Base-by-base conservation (phyloP, 2,329 filamentous ascomycete species). In the Xylaria sp. region DNA sequence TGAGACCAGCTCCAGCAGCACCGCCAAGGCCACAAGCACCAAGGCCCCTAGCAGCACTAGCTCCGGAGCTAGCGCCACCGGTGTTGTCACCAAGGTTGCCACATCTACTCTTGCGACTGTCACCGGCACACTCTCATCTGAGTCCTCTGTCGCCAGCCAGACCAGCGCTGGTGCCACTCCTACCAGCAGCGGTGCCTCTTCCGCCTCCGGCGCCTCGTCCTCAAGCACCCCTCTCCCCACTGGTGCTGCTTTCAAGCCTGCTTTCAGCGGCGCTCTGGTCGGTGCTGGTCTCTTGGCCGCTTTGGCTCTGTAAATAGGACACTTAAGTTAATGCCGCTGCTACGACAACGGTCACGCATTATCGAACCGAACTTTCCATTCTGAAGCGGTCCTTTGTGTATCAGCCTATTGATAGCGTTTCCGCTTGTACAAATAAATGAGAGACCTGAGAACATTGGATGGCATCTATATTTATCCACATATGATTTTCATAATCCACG, bases 401-500 rank as follows among this genome's bases (percentile, higher is more conserved):
- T 69, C 72, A 66, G 69, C 65, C 57, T 61, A 65, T 71, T 58
- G 66, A 67, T 61, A 44, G 20, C 44, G 53, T 63, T 72, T 70
- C 56, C 49, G 17, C 56, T 44, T 65, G 63, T 67, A 67, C 65
- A 65, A 62, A 63, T 40, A 60, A 49, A 60, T 42, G 44, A 63
- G 42, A 59, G 54, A 64, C 36, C n/a, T 62, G 20, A 54, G 23
- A 69, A n/a, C 66, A 63, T 56, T 60, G 66, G 61, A 66, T 53
- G 46, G 60, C 63, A 48, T 68, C 40, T 64, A 64, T 60, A 7
- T 63, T 64, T 54, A 31, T 58, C 54, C 49, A 60, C 40, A 46
- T 66, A 74, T 73, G 73, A 9, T 70, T 66, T 69, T 76, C 73
- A 72, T 77, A 77, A 77, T 76, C 59, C 73, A 10, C 75, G 73